These are phyloP conservation scores for Backusella luteola DNA, from an alignment of 192 early-diverging fungal genomes.

Conservation along the genomic window DNA sequence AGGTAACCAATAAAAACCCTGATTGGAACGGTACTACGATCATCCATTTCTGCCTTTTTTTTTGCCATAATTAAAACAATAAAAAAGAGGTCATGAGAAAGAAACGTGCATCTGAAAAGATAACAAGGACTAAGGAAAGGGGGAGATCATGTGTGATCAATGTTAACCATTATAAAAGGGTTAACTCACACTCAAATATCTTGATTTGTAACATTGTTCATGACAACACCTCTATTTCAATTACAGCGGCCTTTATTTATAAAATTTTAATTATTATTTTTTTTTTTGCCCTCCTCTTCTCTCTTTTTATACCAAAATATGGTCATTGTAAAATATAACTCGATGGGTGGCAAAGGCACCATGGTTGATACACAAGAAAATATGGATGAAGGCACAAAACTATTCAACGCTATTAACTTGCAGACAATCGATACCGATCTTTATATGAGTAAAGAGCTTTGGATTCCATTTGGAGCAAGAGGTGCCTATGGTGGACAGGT, in stretches of 20 bases:
- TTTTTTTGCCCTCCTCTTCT: neutral
- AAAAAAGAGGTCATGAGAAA: too few species aligned
- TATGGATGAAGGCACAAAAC: neutral
- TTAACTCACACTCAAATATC: neutral
- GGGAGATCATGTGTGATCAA: too few species aligned
- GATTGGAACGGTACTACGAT: too few species aligned
- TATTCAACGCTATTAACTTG: constrained; percentile 42
- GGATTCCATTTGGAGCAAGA: constrained; percentile 76
- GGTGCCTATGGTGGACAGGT: constrained; percentile 82
- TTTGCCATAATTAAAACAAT: too few species aligned
- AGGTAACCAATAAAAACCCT: too few species aligned
- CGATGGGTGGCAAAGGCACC: neutral
- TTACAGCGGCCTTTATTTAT: neutral
- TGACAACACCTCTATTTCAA: neutral
- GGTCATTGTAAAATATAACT: neutral
- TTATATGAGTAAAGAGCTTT: constrained; percentile 71
- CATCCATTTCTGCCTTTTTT: too few species aligned
- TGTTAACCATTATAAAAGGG: too few species aligned
- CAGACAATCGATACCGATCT: constrained; percentile 70
- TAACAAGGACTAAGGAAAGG: too few species aligned
- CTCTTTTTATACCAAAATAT: neutral
- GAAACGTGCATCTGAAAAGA: too few species aligned
- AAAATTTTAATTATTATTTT: neutral
- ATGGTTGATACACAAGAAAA: neutral
- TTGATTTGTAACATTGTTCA: neutral